Evolutionary conservation across 805 yeast genomes (phyloP).

Genomic region (Kodamaea nitidulidarum): DNA sequence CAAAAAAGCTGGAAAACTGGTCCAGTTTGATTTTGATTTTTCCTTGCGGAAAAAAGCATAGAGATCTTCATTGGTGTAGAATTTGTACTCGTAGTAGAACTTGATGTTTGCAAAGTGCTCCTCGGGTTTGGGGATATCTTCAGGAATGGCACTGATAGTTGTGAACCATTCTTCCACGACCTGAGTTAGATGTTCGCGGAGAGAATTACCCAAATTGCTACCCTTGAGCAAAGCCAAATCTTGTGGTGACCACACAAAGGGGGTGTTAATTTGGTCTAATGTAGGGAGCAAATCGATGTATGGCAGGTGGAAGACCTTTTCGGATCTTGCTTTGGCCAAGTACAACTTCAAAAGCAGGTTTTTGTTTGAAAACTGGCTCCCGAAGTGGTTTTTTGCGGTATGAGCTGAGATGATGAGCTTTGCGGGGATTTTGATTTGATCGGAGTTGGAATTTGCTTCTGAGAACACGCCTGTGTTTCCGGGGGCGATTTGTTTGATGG

Average conservation of each 20-base stretch:
- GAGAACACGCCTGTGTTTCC: conserved; percentile 26
- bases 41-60: conserved; percentile 21
- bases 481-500: conserved; percentile 18
- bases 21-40: conserved; percentile 46
- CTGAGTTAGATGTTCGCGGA: conserved; percentile 42
- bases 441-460: conserved; percentile 3
- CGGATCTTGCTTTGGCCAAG: conserved; percentile 28
- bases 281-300: conserved; percentile 34
- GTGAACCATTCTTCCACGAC: conserved; percentile 63
- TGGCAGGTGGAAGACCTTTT: conserved; percentile 21
- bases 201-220: conserved; percentile 61
- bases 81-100: conserved; percentile 41
- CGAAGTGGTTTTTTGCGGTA: conserved; percentile 10
- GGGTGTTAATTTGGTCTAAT: conserved; percentile 47
- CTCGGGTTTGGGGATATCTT: conserved; percentile 25
- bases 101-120: conserved; percentile 39
- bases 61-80: conserved; percentile 34
- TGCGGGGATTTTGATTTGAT: conserved; percentile 10
- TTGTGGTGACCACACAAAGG: conserved; percentile 58
- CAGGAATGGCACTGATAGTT: conserved; percentile 28
- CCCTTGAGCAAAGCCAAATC: conserved; percentile 55
- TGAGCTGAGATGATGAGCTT: conserved; percentile 8
- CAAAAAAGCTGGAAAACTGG: conserved; percentile 59
- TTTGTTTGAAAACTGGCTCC: background rate
- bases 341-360: conserved; percentile 34